Percentiles rank a stretch among this genome's conserved stretches.
Evolutionary conservation across 164 flowering plant genomes (phyloP).

Genomic region (Annona squamosa): DNA sequence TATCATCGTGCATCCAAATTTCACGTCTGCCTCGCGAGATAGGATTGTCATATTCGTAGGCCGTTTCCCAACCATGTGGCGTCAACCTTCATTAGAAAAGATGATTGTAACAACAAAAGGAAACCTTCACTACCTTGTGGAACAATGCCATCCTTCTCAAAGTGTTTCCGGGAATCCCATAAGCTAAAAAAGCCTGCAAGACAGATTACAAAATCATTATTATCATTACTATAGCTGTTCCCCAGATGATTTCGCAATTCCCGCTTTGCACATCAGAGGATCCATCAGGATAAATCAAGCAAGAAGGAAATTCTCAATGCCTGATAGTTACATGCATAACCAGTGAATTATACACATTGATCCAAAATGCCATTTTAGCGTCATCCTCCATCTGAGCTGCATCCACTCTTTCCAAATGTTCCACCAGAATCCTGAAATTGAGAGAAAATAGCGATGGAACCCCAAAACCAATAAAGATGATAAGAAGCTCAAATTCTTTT

Average conservation of each 20-base stretch:
- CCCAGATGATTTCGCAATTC: too few relatives aligned
- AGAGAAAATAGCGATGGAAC: conserved; percentile 4
- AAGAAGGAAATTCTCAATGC: background rate
- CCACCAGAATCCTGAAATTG: conserved; percentile 62
- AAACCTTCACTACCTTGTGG: conserved; percentile 57
- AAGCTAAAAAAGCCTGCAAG: conserved; percentile 74
- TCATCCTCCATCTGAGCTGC: conserved; percentile 50
- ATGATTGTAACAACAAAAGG: background rate
- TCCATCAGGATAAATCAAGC: background rate
- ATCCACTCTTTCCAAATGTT: conserved; percentile 70
- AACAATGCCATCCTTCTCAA: conserved; percentile 77
- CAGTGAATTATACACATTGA: conserved; percentile 79
- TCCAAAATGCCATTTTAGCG: conserved; percentile 86
- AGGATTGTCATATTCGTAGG: too few relatives aligned
- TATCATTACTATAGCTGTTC: background rate
- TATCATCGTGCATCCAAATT: background rate
- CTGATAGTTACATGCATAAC: conserved; percentile 71
- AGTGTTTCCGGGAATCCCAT: conserved; percentile 67
- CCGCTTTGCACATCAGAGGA: background rate
- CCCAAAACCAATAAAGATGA: background rate
- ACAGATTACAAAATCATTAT: conserved; percentile 3
- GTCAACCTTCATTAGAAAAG: too few relatives aligned
- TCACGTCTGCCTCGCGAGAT: background rate
- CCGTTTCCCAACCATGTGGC: too few relatives aligned
- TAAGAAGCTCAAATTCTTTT: background rate